A percentile compares a stretch with the other conserved stretches of the same genome.
Evolutionary conservation across 192 early-diverging fungal species (phyloP).

Genomic region (Phlyctochytrium planicorne): DNA sequence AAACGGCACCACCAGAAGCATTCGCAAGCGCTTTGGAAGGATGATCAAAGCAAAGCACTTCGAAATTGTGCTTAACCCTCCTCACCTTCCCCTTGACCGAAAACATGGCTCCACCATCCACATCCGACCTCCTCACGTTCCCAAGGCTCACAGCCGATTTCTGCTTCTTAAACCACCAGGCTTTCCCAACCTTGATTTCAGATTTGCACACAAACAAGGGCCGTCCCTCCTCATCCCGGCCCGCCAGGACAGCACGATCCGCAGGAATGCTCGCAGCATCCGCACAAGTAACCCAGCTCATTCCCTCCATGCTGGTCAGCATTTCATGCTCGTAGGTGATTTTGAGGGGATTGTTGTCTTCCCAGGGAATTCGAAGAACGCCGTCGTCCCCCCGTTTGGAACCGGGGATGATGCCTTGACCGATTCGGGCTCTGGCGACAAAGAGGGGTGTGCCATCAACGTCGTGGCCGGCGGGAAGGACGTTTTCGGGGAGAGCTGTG

Average conservation of each 20-base stretch:
- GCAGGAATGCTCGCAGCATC: slow-evolving; percentile 1
- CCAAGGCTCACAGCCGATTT: background rate
- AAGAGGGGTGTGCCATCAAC: slow-evolving; percentile 1
- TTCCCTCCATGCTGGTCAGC: slow-evolving; percentile 6
- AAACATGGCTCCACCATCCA: background rate
- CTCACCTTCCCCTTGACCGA: background rate
- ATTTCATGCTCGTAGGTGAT: slow-evolving; percentile 16
- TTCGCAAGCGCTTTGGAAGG: background rate
- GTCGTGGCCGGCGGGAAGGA: slow-evolving; percentile 7
- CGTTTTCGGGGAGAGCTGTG: background rate
- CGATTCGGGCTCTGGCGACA: slow-evolving; percentile 9
- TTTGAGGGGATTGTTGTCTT: background rate
- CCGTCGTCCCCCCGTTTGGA: background rate
- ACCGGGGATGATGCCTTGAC: background rate
- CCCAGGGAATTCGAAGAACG: background rate
- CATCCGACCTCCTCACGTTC: background rate
- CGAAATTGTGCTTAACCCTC: background rate
- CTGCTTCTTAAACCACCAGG: background rate
- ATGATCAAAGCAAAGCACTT: background rate
- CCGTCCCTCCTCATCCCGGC: slow-evolving; percentile 14
- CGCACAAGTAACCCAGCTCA: slow-evolving; percentile 3
- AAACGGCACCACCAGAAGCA: background rate
- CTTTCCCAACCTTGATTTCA: background rate
- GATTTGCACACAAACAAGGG: slow-evolving; percentile 7
- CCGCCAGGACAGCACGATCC: background rate